Base-by-base conservation (phyloP, 352 stramenopile genomes). In the Phytophthora europaea region DNA sequence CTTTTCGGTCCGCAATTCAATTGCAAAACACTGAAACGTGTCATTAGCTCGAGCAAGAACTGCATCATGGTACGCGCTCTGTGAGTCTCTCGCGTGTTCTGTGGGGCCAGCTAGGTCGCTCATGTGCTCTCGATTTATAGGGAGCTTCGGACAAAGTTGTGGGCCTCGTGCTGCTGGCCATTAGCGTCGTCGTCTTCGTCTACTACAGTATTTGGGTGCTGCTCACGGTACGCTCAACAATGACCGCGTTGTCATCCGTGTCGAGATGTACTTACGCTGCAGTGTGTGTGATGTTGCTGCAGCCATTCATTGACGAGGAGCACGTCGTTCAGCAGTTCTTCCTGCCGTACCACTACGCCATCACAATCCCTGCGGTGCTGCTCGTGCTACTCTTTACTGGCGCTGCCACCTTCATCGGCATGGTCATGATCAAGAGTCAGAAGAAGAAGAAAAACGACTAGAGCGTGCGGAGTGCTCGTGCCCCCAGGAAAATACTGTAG, bases 181-280 rank as follows among this genome's bases (percentile, higher is more conserved):
- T 96, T 45, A 96, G 87, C 73, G 76, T 97, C 61, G 67, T 90
- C 23, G 87, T 95, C 45, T 98, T 96, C 70, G 80, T 95, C n/a
- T 98, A 98, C 78, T 98, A 98, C 84, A 97, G 88, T 23, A 72
- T 90, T 20, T 98, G 92, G 92, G 92, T 98, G 54, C 82, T 98
- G 69, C 80, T 98, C 50, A 92, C 92, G 87, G 92, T 98, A 78
- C 48, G 72, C 61, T 36, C 3, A 31, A 10, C 18, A 36, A 38
- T 55, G 28, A 6, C 7, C 0, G 5, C 28, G 5, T 45, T 18
- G 16, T 61, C 13, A 16, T 33, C 47, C 12, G 2, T 50, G 6
- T 6, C n/a, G 36, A 13, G 6, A 1, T 28, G n/a, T 50, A 47
- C 45, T 65, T 56, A 61, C n/a, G 15, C 64, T 40, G 4, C 7